Conservation (phyloP, 306 rosid species). For the Bauhinia variegata region DNA sequence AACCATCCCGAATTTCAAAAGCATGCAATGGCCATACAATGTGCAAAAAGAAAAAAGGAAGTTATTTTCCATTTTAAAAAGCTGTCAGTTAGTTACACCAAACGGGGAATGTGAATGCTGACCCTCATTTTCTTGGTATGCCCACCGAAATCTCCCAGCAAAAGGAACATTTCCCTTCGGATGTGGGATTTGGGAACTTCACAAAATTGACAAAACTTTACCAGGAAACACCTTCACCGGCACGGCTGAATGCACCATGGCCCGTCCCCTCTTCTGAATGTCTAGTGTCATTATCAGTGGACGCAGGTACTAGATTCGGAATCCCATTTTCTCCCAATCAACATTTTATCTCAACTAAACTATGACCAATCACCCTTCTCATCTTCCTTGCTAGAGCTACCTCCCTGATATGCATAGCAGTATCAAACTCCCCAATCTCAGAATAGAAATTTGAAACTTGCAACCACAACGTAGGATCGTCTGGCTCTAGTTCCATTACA, state of each 20-base stretch:
- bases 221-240: slow-evolving; percentile 25
- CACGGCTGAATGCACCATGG: slow-evolving; percentile 22
- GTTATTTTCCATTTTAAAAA: slow-evolving; percentile 34
- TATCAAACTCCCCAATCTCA: slow-evolving; percentile 69
- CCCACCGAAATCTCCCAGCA: slow-evolving; percentile 38
- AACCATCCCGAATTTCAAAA: slow-evolving; percentile 23
- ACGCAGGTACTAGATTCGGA: slow-evolving; percentile 26
- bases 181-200: slow-evolving; percentile 38
- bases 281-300: too few species aligned
- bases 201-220: slow-evolving; percentile 40
- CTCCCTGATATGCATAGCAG: slow-evolving; percentile 61
- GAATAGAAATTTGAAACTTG: slow-evolving; percentile 75
- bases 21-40: slow-evolving; percentile 26
- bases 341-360: slow-evolving; percentile 65
- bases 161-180: slow-evolving; percentile 41
- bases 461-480: slow-evolving; percentile 71
- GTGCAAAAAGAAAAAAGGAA: slow-evolving; percentile 19
- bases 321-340: slow-evolving; percentile 29
- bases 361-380: slow-evolving; percentile 70
- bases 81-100: slow-evolving; percentile 61
- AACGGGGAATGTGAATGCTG: slow-evolving; percentile 48
- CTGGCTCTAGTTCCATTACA: slow-evolving; percentile 60
- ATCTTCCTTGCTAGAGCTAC: slow-evolving; percentile 64
- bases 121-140: slow-evolving; percentile 45
- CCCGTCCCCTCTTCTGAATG: too few species aligned